These are phyloP conservation scores for Schoenoplectus triqueter DNA, from an alignment of 202 grass and related monocot species.

Conservation along the genomic window DNA sequence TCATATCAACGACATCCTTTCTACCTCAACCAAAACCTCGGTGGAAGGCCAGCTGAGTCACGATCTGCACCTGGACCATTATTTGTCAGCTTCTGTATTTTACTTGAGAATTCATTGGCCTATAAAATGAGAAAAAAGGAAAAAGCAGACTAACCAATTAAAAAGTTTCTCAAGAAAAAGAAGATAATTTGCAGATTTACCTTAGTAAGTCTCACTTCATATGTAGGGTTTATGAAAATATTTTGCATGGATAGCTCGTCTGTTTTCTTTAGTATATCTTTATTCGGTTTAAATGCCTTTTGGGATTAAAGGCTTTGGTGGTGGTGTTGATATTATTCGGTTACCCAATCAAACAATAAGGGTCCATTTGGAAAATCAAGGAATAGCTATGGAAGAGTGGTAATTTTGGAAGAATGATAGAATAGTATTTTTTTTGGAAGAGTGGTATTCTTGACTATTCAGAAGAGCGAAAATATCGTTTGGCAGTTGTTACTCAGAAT, in stretches of 20 bases:
- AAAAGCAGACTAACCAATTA: slow-evolving; percentile 31
- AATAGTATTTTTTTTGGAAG: too few relatives aligned
- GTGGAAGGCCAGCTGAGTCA: slow-evolving; percentile 45
- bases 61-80: slow-evolving; percentile 58
- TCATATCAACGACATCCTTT: slow-evolving; percentile 22
- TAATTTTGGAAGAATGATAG: too few relatives aligned
- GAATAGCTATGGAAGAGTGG: too few relatives aligned
- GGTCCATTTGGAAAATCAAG: too few relatives aligned
- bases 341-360: slow-evolving; percentile 15
- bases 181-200: slow-evolving; percentile 29
- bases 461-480: too few relatives aligned
- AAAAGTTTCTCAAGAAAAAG: neutral
- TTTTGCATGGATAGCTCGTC: slow-evolving; percentile 23
- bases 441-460: too few relatives aligned
- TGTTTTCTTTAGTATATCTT: slow-evolving; percentile 29
- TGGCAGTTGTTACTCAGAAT: too few relatives aligned
- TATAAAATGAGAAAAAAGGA: slow-evolving; percentile 36
- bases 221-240: slow-evolving; percentile 10
- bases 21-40: slow-evolving; percentile 79
- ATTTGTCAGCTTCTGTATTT: slow-evolving; percentile 90
- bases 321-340: neutral
- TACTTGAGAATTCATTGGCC: slow-evolving; percentile 89
- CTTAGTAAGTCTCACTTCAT: slow-evolving; percentile 22
- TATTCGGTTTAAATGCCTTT: neutral
- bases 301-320: too few relatives aligned